Evolutionary conservation across 1,139 yeast species (phyloP), one percentile per base, ranked within the genome.

Genomic region (Pneumocystis wakefieldiae): DNA sequence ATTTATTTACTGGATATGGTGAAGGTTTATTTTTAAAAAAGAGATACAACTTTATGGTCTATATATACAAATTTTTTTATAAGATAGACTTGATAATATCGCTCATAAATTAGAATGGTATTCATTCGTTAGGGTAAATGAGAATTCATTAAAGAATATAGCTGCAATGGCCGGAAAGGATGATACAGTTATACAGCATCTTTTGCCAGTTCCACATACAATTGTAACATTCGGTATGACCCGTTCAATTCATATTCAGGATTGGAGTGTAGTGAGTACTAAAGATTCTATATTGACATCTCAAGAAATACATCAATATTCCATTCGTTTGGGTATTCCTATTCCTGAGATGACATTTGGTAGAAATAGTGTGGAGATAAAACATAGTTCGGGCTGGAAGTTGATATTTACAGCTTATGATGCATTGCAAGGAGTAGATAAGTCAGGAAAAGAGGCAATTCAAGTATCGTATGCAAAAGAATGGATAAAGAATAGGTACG

Each of bases 311-410:
- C 97, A 90, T 66, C 76, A 75, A 12, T 80, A 86, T 69, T 86
- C 83, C 65, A 82, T 80, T 6, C 73, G 80, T 64, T 79, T 86
- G 65, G 83, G 83, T 12, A 82, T 92, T 68, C 96, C 97, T 0
- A 76, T 92, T 62, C 99, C 99, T 0, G 99, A 92, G 72, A 92
- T 92, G 98, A 90, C 92, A 17, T 92, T 92, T 75, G 97, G 97
- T n/a, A 84, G 87, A 68, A 91, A 87, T 72, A 74, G 75, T 66
- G 84, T 90, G n/a, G 78, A 77, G 62, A 72, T 88, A 8, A 71
- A 71, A 68, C 78, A 81, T 68, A 67, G 70, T 17, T 66, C 69
- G 41, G 70, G 81, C 3, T 80, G 83, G 73, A 69, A 72, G 3
- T 77, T 91, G 17, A 79, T 78, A 62, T 90, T 91, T 74, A 85